Evolutionary conservation across 1,139 yeast species (phyloP).

Genomic region (Zygosaccharomyces sapae): DNA sequence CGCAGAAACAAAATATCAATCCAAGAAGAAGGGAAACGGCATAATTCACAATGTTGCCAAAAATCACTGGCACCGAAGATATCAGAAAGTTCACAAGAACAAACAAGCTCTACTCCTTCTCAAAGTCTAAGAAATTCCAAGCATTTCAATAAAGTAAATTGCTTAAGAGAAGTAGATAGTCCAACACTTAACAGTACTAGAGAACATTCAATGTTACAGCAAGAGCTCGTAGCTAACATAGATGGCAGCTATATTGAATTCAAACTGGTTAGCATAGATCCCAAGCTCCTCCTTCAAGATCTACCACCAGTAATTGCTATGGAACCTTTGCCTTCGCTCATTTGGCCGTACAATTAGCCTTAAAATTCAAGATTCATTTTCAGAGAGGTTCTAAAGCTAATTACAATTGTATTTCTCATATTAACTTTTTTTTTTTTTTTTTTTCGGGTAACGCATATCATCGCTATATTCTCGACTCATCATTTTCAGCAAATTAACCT

Average conservation of each 20-base stretch:
- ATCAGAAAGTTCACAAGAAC: too few relatives aligned
- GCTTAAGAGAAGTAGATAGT: background rate
- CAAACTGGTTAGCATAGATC: slow-evolving; percentile 1
- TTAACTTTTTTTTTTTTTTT: too few relatives aligned
- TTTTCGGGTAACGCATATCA: background rate
- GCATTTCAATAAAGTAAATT: background rate
- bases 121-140: background rate
- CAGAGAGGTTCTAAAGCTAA: too few relatives aligned
- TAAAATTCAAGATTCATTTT: too few relatives aligned
- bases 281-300: slow-evolving; percentile 1
- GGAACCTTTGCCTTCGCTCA: slow-evolving; percentile 6
- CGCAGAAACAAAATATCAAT: background rate
- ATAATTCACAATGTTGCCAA: too few relatives aligned
- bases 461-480: background rate
- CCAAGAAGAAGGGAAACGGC: background rate
- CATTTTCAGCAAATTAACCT: background rate
- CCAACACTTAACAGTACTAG: background rate
- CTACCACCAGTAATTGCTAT: background rate
- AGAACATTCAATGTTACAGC: slow-evolving; percentile 5
- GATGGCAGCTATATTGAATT: slow-evolving; percentile 2
- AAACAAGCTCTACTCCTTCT: too few relatives aligned
- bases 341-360: slow-evolving; percentile 4
- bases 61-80: too few relatives aligned
- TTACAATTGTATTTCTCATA: too few relatives aligned
- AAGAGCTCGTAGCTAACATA: slow-evolving; percentile 6